phyloP scores from a whole-genome alignment of 305 asterid genomes.

The Fraxinus albicans region DNA sequence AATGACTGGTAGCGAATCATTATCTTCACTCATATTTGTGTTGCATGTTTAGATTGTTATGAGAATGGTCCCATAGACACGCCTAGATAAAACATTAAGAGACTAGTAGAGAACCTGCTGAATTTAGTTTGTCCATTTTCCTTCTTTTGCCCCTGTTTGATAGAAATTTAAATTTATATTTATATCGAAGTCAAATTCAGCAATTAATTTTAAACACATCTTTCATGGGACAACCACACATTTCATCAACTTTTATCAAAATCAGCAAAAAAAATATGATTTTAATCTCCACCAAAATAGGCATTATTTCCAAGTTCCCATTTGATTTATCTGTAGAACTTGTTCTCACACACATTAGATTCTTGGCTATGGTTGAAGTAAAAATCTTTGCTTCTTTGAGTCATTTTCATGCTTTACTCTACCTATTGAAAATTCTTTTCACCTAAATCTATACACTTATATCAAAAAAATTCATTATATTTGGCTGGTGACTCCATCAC shows the following conservation, averaged over 20 bases:
- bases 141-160: background rate
- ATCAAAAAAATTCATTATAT: background rate
- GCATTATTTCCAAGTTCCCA: background rate
- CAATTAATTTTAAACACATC: background rate
- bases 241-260: background rate
- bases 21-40: constrained; percentile 4
- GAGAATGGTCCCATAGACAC: constrained; percentile 6
- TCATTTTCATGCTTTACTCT: background rate
- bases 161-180: too few species aligned
- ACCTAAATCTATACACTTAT: background rate
- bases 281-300: background rate
- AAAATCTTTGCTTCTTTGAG: background rate
- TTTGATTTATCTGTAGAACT: background rate
- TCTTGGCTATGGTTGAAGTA: background rate
- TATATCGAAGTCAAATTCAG: background rate
- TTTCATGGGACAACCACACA: background rate
- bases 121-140: background rate
- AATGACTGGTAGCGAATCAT: background rate
- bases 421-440: background rate
- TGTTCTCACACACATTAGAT: background rate
- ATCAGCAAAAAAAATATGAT: background rate
- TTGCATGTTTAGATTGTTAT: background rate
- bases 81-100: background rate
- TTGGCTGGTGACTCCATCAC: background rate
- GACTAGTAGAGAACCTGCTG: background rate